phyloP scores from a whole-genome alignment of 495 filamentous ascomycete species.

The Bacidia gigantensis region DNA sequence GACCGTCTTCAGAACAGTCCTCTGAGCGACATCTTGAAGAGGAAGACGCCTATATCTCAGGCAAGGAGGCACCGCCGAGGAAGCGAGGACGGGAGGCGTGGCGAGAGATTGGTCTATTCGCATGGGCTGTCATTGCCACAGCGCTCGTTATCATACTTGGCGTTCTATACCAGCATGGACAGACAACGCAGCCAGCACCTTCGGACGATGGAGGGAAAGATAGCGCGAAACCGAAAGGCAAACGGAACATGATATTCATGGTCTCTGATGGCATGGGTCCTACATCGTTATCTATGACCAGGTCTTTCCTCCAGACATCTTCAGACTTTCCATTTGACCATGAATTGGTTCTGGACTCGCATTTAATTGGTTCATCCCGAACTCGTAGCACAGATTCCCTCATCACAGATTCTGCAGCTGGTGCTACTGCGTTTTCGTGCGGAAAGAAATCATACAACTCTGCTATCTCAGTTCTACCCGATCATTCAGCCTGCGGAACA shows the following conservation, averaged over 20 bases:
- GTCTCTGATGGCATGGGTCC: slow-evolving; percentile 98
- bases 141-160: slow-evolving; percentile 60
- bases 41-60: slow-evolving; percentile 53
- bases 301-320: slow-evolving; percentile 58
- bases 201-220: slow-evolving; percentile 24
- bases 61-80: slow-evolving; percentile 26
- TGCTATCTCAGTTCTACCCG: slow-evolving; percentile 78
- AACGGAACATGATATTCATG: slow-evolving; percentile 95
- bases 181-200: slow-evolving; percentile 22
- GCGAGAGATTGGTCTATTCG: slow-evolving; percentile 60
- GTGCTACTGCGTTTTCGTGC: slow-evolving; percentile 91
- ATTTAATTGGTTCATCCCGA: slow-evolving; percentile 77
- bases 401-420: slow-evolving; percentile 89
- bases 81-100: slow-evolving; percentile 39
- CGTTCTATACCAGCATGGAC: slow-evolving; percentile 56
- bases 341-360: slow-evolving; percentile 58
- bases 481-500: slow-evolving; percentile 77
- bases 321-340: slow-evolving; percentile 54
- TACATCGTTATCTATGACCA: slow-evolving; percentile 70
- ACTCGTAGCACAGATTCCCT: slow-evolving; percentile 70
- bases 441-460: slow-evolving; percentile 89
- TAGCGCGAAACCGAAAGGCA: slow-evolving; percentile 46
- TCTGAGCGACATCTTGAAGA: slow-evolving; percentile 39
- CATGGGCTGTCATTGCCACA: slow-evolving; percentile 84
- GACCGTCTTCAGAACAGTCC: slow-evolving; percentile 31